Evolutionary conservation across 441 rosid genomes (phyloP), one percentile per base, ranked within the genome.

Genomic region (Monsonia emarginata): DNA sequence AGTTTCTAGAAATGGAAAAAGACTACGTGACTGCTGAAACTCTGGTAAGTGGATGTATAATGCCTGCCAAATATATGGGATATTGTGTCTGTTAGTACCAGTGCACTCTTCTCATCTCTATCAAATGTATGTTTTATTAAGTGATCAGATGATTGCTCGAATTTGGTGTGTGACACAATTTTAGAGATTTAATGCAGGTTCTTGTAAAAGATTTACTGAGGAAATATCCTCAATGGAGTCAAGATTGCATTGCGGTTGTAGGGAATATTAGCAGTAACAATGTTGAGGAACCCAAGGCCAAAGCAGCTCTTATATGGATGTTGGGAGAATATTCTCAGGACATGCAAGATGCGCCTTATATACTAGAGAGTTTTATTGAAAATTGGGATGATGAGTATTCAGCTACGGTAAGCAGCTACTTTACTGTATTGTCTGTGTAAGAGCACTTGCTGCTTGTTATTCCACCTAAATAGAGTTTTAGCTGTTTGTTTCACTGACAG

Each of bases 181-280:
- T 76, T 24, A 26, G 66, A 65, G 63, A 38, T 72, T 64, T n/a
- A 61, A 3, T 76, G 61, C 81, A 93, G 96, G 98, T 93, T 73
- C 97, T 93, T 76, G 97, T 93, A 34, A 93, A 93, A 81, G 97
- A 93, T 82, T 85, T 93, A 72, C 79, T 93, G 63, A 88, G 98
- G 74, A 93, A 93, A 78, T 90, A 93, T 79, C 98, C 98, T 9
- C 98, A 93, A 64, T 93, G 97, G 98, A 93, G 98, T 82, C 97
- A 93, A 25, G 97, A 93, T 70, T 93, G 98, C 83, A 93, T 93
- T 78, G 96, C 97, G 64, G 98, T 90, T 82, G 98, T 93, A 75
- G 98, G 98, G 65, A 86, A 87, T 82, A 93, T 93, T 72, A 93
- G 98, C 79, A 88, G 90, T 76, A 82, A 86, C 46, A 90, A 86